These are phyloP conservation scores for Penicillium sp. DNA, from an alignment of 2,329 filamentous ascomycete genomes.

Conservation along the genomic window DNA sequence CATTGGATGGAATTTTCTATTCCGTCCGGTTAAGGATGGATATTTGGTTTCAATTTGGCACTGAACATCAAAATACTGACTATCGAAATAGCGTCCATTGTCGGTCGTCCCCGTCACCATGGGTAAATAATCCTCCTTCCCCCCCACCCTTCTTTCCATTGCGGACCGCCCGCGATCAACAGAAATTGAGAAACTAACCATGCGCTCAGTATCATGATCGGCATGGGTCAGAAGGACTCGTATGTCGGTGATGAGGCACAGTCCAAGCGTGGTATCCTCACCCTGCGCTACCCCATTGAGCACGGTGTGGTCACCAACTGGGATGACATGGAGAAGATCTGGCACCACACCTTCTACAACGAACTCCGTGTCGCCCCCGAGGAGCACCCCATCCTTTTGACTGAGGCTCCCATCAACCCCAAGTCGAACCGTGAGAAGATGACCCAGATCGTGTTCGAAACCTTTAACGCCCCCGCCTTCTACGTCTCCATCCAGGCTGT, in stretches of 20 bases:
- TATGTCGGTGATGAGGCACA: slow-evolving; percentile 99
- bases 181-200: slow-evolving; percentile 20
- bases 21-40: not conserved
- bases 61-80: slow-evolving; percentile 19
- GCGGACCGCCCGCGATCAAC: slow-evolving; percentile 1
- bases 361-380: slow-evolving; percentile 99
- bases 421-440: slow-evolving; percentile 99
- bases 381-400: slow-evolving; percentile 99
- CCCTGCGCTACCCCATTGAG: slow-evolving; percentile 98
- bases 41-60: slow-evolving; percentile 1
- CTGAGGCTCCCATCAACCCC: slow-evolving; percentile 99
- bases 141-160: slow-evolving; percentile 12
- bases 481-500: slow-evolving; percentile 99
- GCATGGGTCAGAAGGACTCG: slow-evolving; percentile 99
- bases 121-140: slow-evolving; percentile 88
- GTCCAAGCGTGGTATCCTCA: slow-evolving; percentile 99
- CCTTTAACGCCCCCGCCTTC: slow-evolving; percentile 99
- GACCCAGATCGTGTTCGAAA: slow-evolving; percentile 99
- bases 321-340: slow-evolving; percentile 99
- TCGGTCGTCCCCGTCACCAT: slow-evolving; percentile 99
- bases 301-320: slow-evolving; percentile 99
- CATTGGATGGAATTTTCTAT: slow-evolving; percentile 12
- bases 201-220: slow-evolving; percentile 91
- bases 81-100: slow-evolving; percentile 74
- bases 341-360: slow-evolving; percentile 99